phyloP scores from a whole-genome alignment of 331 rosid species.

The Quercus phellos region DNA sequence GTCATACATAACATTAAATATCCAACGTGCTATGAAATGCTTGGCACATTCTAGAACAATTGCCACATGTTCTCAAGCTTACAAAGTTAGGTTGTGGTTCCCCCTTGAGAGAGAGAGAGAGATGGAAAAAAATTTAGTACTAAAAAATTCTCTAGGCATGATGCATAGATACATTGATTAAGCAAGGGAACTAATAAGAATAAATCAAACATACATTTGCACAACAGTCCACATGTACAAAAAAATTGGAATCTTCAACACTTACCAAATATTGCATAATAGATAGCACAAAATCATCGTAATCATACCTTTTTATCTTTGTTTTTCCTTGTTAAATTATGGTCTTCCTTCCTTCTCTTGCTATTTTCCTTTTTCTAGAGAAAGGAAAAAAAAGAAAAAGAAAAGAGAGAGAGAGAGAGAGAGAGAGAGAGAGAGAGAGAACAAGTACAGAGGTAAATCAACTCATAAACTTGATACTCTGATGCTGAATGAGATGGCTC shows the following conservation, averaged over 20 bases:
- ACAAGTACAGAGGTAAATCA: not conserved
- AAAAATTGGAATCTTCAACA: not conserved
- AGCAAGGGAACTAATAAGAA: not conserved
- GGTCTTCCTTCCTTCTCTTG: slow-evolving; percentile 98
- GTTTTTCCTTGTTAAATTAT: slow-evolving; percentile 64
- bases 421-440: too few species aligned
- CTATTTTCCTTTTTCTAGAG: slow-evolving; percentile 88
- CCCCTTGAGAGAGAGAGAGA: not conserved
- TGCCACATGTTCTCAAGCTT: too few species aligned
- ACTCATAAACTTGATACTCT: not conserved
- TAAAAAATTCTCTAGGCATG: not conserved
- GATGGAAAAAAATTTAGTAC: too few species aligned
- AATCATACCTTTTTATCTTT: slow-evolving; percentile 83
- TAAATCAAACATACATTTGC: not conserved
- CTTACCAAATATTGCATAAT: not conserved
- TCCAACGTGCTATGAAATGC: not conserved
- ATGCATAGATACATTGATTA: not conserved
- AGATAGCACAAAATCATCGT: slow-evolving; percentile 1
- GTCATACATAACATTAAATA: not conserved
- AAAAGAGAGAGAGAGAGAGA: too few species aligned
- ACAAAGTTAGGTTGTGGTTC: not conserved
- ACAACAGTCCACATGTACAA: not conserved
- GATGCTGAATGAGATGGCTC: not conserved
- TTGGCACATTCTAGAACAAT: not conserved
- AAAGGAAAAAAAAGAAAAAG: not conserved